Evolutionary conservation across 805 yeast species (phyloP), one percentile per base, ranked within the genome.

Genomic region (Sugiyamaella smithiae): DNA sequence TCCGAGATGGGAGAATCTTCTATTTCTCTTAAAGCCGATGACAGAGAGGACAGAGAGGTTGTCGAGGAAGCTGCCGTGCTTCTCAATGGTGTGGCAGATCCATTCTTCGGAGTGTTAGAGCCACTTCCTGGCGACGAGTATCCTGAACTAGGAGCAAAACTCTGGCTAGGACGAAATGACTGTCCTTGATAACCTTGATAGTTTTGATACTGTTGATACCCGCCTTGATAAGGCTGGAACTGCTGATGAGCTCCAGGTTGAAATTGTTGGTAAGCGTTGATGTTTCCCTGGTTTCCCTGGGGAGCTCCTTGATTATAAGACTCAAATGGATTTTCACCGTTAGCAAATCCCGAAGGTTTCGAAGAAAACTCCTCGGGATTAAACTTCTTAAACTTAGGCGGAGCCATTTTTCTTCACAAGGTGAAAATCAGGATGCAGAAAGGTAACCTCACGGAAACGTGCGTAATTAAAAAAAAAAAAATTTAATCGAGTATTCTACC

Each of bases 31-130:
- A 89, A 73, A 2, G 93, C 86, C n/a, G 84, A 77, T 57, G 80
- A 78, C 51, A 89, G 72, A 4, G 90, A 83, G 9, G 88, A 70
- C 58, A 90, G 72, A 1, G 96, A 85, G 3, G 87, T 75, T 7
- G 89, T 78, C 4, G 91, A 81, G n/a, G 79, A 59, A 1, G 67
- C 55, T 14, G 61, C 57, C 9, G 65, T 56, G 29, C 58, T 43
- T n/a, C 35, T 31, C 17, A 20, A 37, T 7, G 69, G 62, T 6
- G 68, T 64, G 26, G 57, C 50, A 35, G 56, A 23, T 5, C 57
- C 58, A 37, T 35, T 35, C 7, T 20, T 16, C 4, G 38, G 38
- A 35, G 22, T 35, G 7, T 19, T 35, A 20, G 38, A 9, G 9
- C 38, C 38, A 35, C 22, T 35, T 35, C 20, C 22, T n/a, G 38